These are phyloP conservation scores for Trypanosomatidae sp. DNA, from an alignment of 208 protist genomes.

Conservation along the genomic window DNA sequence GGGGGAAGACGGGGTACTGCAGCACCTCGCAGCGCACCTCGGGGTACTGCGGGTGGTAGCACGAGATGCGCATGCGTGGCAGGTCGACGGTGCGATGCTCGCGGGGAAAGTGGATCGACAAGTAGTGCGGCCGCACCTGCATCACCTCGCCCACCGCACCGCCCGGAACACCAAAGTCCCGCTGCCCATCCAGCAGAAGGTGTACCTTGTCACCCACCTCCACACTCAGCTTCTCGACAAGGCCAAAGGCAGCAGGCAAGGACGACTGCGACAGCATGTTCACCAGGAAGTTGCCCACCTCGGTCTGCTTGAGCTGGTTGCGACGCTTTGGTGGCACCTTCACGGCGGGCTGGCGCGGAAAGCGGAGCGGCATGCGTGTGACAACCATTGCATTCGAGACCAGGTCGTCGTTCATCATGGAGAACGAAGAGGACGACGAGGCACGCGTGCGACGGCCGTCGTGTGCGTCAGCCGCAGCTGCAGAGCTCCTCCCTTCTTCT, in stretches of 20 bases:
- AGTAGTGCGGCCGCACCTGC: constrained; percentile 62
- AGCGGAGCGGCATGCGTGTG: constrained; percentile 52
- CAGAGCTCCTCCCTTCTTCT: too few relatives aligned
- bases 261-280: constrained; percentile 70
- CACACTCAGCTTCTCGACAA: constrained; percentile 73
- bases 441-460: not conserved
- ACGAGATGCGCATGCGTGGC: constrained; percentile 64
- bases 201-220: constrained; percentile 73
- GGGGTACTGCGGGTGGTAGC: constrained; percentile 76
- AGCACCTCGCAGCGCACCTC: constrained; percentile 72
- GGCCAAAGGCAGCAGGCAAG: constrained; percentile 43
- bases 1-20: constrained; percentile 87
- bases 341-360: constrained; percentile 75
- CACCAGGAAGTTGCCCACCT: constrained; percentile 82
- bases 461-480: too few relatives aligned
- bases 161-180: constrained; percentile 53
- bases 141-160: constrained; percentile 86
- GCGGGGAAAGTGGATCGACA: constrained; percentile 78
- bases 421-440: constrained; percentile 5
- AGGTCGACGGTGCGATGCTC: constrained; percentile 80
- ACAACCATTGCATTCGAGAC: constrained; percentile 70
- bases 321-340: constrained; percentile 51
- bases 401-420: constrained; percentile 43
- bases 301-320: constrained; percentile 65
- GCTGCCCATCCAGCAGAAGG: constrained; percentile 60